Evolutionary conservation across 495 filamentous ascomycete species (phyloP), one percentile per base, ranked within the genome.

Genomic region (Geopyxis carbonaria): DNA sequence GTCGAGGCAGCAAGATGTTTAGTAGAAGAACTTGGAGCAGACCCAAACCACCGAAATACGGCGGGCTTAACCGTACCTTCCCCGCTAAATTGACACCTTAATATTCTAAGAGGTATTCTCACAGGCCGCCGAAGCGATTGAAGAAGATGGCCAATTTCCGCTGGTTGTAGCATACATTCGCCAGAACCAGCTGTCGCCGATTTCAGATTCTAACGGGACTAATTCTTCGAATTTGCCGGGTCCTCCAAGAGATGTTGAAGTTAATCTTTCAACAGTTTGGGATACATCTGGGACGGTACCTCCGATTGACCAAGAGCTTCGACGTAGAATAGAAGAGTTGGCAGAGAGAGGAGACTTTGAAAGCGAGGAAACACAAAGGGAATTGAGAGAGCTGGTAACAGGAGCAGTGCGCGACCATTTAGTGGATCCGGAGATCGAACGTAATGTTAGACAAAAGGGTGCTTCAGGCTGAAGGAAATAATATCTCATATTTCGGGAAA

Each of bases 1-100:
- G 65, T 82, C 22, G 75, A 78, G 2, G 68, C 79, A 14, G 86
- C 87, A 22, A 70, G 70, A 45, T 68, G 72, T 21, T 63, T 93
- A 8, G 69, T 94, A 4, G 80, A 92, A 53, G 82, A 91, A 52
- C 63, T 95, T 2, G 73, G 72, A 1, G 72, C 80, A 22, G 72
- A 87, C 48, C 58, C 69, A 22, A 62, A 60, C 25, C 62, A 71
- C 32, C 66, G 53, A 40, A 79, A 80, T 48, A 57, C 68, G 20
- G 76, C 81, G 23, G 78, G 75, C 3, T 50, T 72, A 44, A 83
- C 72, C 20, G 53, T 56, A 40, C 14, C 31, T 21, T 14, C 18
- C n/a, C 24, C 15, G 14, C 27, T 27, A 15, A 38, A 5, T 8
- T 4, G 31, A 19, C 11, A 24, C 21, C 5, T 5, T 15, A 27